Evolutionary conservation across 352 stramenopile genomes (phyloP).

Genomic region (Pythium scleroteichum): DNA sequence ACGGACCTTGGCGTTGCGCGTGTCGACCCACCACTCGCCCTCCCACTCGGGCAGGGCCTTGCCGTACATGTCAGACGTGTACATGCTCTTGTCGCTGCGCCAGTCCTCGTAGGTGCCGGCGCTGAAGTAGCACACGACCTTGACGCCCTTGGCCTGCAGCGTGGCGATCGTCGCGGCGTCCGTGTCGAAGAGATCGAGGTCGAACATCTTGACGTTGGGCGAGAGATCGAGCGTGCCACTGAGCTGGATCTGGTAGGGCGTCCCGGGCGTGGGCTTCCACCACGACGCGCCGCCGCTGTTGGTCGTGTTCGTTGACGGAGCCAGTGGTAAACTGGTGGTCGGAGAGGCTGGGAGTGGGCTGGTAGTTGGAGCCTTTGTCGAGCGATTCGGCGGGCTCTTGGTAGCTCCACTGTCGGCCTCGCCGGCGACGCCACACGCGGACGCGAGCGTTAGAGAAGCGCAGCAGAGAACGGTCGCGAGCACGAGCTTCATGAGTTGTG

Average conservation of each 20-base stretch:
- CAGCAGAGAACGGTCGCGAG: background rate
- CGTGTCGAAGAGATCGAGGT: slow-evolving; percentile 47
- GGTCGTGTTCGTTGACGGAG: background rate
- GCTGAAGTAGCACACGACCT: slow-evolving; percentile 64
- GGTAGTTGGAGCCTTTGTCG: background rate
- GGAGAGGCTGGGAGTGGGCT: background rate
- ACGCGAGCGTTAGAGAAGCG: background rate
- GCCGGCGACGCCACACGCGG: background rate
- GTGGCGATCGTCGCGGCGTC: slow-evolving; percentile 29
- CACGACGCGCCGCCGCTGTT: slow-evolving; percentile 18
- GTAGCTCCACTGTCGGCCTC: background rate
- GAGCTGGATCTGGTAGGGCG: slow-evolving; percentile 45
- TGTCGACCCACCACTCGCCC: slow-evolving; percentile 45
- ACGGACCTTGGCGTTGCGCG: slow-evolving; percentile 32
- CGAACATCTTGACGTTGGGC: slow-evolving; percentile 38
- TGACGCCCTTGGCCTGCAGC: slow-evolving; percentile 31
- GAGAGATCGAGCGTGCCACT: slow-evolving; percentile 32
- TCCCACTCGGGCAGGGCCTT: slow-evolving; percentile 33
- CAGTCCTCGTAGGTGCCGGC: slow-evolving; percentile 55
- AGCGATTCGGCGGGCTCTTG: background rate
- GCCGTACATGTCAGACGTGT: slow-evolving; percentile 39
- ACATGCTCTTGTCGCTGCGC: slow-evolving; percentile 43
- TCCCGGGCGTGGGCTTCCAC: slow-evolving; percentile 44
- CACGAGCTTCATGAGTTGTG: slow-evolving; percentile 1
- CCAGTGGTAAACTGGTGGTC: background rate